Evolutionary conservation across 176 grass and related monocot genomes (phyloP), one percentile per base, ranked within the genome.

Genomic region (Carex cristatella): DNA sequence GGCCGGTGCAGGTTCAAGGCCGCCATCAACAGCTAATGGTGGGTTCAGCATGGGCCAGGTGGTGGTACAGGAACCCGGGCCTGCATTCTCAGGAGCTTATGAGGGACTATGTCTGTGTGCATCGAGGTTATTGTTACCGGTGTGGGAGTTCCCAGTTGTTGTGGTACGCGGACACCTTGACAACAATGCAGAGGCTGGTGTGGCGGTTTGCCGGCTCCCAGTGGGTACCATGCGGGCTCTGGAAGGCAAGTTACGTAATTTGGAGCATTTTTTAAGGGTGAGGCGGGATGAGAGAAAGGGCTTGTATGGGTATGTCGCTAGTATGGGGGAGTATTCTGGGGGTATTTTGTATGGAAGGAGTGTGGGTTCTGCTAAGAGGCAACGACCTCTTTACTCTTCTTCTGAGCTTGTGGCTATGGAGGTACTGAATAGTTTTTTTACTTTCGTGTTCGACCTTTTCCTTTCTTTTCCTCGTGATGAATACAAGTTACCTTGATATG

Each of bases 11-110:
- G 79, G 79, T 67, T 49, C 80, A 31, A 83, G 56, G 64, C 60
- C 60, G 8, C 80, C 80, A 5, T 46, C 60, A 81, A 87, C 91
- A 84, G 89, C 89, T 75, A 87, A 87, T 90, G 95, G 95, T 79
- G 95, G 93, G 63, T 98, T 98, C 84, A 98, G 95, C 85, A 98
- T 98, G 95, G 95, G 95, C 1, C 95, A 98, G 78, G 95, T 98
- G 81, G 95, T 98, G 81, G 89, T 95, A 87, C 95, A 98, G 86
- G 95, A 98, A 85, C 88, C 95, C 37, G 88, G 93, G 69, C 93
- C 95, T 85, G 79, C 89, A 80, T 98, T 98, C 83, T 98, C 95
- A 85, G 95, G 95, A 82, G 91, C 92, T 86, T 88, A 98, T 85
- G 93, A 98, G 87, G 95, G 95, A 70, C 93, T 98, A 73, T 95